These are phyloP conservation scores for Cutaneotrichosporon mucoides DNA, from an alignment of 1,284 basidiomycete genomes.

Conservation along the genomic window DNA sequence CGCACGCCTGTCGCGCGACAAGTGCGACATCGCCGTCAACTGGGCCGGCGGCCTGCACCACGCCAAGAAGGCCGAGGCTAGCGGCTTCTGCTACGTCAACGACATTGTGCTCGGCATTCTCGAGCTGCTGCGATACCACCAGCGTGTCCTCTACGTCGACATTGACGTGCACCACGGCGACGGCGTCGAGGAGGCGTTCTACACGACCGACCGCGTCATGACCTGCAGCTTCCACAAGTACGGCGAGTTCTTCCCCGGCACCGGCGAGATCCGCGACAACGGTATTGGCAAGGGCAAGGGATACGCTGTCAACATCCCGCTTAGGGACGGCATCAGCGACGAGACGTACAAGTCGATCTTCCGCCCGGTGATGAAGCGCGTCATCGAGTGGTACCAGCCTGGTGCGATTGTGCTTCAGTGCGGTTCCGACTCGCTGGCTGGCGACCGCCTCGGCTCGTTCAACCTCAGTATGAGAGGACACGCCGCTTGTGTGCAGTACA, in stretches of 20 bases:
- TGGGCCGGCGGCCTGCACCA: conserved; percentile 99
- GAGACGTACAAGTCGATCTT: conserved; percentile 95
- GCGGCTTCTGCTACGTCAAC: conserved; percentile 98
- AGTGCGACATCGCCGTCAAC: conserved; percentile 97
- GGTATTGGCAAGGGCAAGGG: conserved; percentile 90
- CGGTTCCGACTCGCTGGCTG: conserved; percentile 95
- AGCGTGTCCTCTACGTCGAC: conserved; percentile 94
- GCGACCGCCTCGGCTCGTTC: conserved; percentile 92
- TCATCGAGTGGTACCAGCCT: conserved; percentile 95
- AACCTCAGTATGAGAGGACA: conserved; percentile 99
- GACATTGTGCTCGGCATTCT: conserved; percentile 97
- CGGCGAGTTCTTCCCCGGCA: conserved; percentile 98
- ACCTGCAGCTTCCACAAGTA: conserved; percentile 98
- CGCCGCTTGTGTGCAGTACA: conserved; percentile 94
- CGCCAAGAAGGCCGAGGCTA: conserved; percentile 97
- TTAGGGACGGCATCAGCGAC: conserved; percentile 93
- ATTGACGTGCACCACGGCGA: conserved; percentile 99
- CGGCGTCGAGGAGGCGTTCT: conserved; percentile 99
- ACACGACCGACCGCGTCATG: conserved; percentile 98
- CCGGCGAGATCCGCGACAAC: conserved; percentile 89
- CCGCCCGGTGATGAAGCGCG: conserved; percentile 88
- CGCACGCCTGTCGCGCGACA: conserved; percentile 88
- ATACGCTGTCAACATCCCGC: conserved; percentile 90
- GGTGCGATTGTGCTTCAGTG: conserved; percentile 96
- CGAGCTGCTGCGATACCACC: conserved; percentile 89